Conservation (phyloP, 441 rosid genomes). For the Bruguiera hainesii region DNA sequence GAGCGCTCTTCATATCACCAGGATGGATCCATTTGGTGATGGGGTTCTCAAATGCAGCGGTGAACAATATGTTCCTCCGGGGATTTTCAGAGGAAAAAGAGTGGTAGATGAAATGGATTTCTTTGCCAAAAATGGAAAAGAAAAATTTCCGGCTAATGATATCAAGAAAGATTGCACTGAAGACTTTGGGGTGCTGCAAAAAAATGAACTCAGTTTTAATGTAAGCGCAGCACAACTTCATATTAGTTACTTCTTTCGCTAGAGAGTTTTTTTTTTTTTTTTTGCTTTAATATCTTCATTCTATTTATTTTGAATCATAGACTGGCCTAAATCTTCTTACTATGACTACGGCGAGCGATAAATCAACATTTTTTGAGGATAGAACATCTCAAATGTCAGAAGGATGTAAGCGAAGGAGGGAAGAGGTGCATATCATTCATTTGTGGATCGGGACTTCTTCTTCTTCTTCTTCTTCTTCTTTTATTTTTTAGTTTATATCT, state of each 20-base stretch:
- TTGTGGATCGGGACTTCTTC: too few relatives aligned
- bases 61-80: not conserved
- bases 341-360: slow-evolving; percentile 44
- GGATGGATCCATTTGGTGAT: not conserved
- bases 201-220: slow-evolving; percentile 4
- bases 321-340: slow-evolving; percentile 66
- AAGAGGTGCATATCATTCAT: slow-evolving; percentile 38
- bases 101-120: slow-evolving; percentile 41
- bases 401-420: slow-evolving; percentile 36
- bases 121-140: slow-evolving; percentile 23
- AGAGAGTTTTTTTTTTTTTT: not conserved
- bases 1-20: not conserved
- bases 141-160: not conserved
- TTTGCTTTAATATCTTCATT: not conserved
- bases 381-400: slow-evolving; percentile 38
- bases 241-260: not conserved
- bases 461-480: not conserved
- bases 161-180: slow-evolving; percentile 8
- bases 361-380: slow-evolving; percentile 46
- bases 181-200: not conserved
- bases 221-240: not conserved
- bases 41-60: not conserved
- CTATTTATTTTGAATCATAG: slow-evolving; percentile 21
- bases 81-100: slow-evolving; percentile 16
- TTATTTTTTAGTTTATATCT: not conserved